A percentile compares a stretch with the other conserved stretches of the same genome.
These are phyloP conservation scores for Arthroderma sp. DNA, from an alignment of 2,329 filamentous ascomycete genomes.

Conservation along the genomic window DNA sequence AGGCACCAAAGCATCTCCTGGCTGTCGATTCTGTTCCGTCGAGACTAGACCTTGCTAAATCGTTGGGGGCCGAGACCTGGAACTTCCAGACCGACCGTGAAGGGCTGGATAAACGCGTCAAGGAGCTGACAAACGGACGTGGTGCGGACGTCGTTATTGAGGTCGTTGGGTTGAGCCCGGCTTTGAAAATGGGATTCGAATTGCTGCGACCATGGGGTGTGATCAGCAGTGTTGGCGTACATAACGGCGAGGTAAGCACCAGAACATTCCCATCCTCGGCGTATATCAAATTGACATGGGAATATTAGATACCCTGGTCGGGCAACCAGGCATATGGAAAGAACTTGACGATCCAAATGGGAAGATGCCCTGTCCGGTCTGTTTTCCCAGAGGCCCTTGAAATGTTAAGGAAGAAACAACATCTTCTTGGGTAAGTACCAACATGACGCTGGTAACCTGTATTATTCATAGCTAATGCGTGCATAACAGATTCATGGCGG, in stretches of 20 bases:
- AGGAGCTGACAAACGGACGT: constrained; percentile 61
- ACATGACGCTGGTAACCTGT: not conserved
- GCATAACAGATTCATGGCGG: constrained; percentile 55
- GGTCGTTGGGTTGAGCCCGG: constrained; percentile 57
- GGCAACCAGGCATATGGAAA: constrained; percentile 54
- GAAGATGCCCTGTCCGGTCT: constrained; percentile 59
- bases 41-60: constrained; percentile 58
- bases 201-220: constrained; percentile 58
- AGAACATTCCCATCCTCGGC: not conserved
- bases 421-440: constrained; percentile 48
- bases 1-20: constrained; percentile 60
- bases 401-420: constrained; percentile 52
- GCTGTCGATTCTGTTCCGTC: constrained; percentile 67
- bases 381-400: constrained; percentile 54
- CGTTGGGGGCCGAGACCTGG: constrained; percentile 67
- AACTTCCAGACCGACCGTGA: constrained; percentile 60
- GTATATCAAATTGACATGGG: not conserved
- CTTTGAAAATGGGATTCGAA: constrained; percentile 57
- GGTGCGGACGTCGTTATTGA: constrained; percentile 79
- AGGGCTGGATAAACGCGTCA: constrained; percentile 54
- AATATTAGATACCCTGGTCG: constrained; percentile 48
- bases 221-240: constrained; percentile 63
- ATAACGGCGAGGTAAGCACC: constrained; percentile 52
- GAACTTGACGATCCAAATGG: constrained; percentile 62
- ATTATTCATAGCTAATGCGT: constrained; percentile 12